Conservation (phyloP, 176 grass and related monocot species). For the Ananas comosus region DNA sequence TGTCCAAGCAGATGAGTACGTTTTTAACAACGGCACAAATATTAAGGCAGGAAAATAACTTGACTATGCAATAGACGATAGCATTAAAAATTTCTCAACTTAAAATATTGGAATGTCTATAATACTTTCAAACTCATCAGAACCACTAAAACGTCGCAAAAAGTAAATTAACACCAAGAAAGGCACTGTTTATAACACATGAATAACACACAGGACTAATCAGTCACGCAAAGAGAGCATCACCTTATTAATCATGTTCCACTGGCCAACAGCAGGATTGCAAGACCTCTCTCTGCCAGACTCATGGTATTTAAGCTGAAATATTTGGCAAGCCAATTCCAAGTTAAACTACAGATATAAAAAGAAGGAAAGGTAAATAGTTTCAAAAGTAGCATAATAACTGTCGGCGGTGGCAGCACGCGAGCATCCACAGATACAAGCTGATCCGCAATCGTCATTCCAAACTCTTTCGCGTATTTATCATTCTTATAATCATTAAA, state of each 20-base stretch:
- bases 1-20: too few species aligned
- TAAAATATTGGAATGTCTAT: too few species aligned
- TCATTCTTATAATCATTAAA: constrained; percentile 48
- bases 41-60: too few species aligned
- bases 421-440: constrained; percentile 44
- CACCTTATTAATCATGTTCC: constrained; percentile 89
- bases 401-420: constrained; percentile 45
- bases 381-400: constrained; percentile 16
- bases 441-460: constrained; percentile 30
- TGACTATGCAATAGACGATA: too few species aligned
- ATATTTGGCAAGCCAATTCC: constrained; percentile 4
- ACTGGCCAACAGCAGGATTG: constrained; percentile 40
- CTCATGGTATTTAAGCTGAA: constrained; percentile 66
- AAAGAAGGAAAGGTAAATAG: constrained; percentile 4
- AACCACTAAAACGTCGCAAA: too few species aligned
- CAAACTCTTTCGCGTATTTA: constrained; percentile 36
- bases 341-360: constrained; percentile 7
- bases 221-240: constrained; percentile 5
- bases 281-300: constrained; percentile 56
- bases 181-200: too few species aligned
- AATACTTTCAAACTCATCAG: too few species aligned
- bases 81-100: too few species aligned
- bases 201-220: neutral
- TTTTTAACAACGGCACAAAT: too few species aligned
- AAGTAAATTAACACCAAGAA: too few species aligned